These are phyloP conservation scores for Athelia sp. DNA, from an alignment of 1,284 basidiomycete genomes.

Conservation along the genomic window DNA sequence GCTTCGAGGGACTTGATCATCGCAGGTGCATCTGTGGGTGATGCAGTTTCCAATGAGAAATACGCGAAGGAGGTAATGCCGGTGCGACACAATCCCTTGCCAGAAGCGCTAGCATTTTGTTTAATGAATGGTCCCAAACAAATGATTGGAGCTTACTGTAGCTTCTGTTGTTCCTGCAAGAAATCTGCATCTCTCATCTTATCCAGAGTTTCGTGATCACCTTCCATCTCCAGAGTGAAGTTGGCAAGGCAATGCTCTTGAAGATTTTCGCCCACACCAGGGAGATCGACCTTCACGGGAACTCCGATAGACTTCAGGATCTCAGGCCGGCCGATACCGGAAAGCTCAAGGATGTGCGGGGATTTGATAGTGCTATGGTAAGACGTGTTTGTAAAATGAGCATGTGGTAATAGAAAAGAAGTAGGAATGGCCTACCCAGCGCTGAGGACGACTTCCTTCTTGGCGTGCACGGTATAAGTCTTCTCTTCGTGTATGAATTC, in stretches of 20 bases:
- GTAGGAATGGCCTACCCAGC: slow-evolving; percentile 24
- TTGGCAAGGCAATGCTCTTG: slow-evolving; percentile 23
- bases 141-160: slow-evolving; percentile 18
- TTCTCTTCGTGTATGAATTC: slow-evolving; percentile 19
- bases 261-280: slow-evolving; percentile 33
- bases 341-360: slow-evolving; percentile 31
- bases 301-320: slow-evolving; percentile 26
- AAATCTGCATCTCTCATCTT: slow-evolving; percentile 18
- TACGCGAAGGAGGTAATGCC: slow-evolving; percentile 24
- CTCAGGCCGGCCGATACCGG: slow-evolving; percentile 26
- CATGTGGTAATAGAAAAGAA: not conserved
- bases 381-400: not conserved
- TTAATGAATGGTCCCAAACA: not conserved
- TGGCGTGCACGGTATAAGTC: slow-evolving; percentile 13
- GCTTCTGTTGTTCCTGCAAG: slow-evolving; percentile 19
- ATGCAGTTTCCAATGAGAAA: slow-evolving; percentile 15
- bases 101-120: slow-evolving; percentile 13
- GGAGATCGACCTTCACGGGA: slow-evolving; percentile 21
- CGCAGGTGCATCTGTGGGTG: slow-evolving; percentile 9
- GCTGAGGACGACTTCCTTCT: slow-evolving; percentile 35
- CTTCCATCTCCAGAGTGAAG: slow-evolving; percentile 22
- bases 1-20: not conserved
- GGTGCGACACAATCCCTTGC: slow-evolving; percentile 19
- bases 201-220: slow-evolving; percentile 21
- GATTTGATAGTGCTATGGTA: slow-evolving; percentile 22